Evolutionary conservation across 2,329 filamentous ascomycete genomes (phyloP).

Genomic region (Fusarium mundagurra): DNA sequence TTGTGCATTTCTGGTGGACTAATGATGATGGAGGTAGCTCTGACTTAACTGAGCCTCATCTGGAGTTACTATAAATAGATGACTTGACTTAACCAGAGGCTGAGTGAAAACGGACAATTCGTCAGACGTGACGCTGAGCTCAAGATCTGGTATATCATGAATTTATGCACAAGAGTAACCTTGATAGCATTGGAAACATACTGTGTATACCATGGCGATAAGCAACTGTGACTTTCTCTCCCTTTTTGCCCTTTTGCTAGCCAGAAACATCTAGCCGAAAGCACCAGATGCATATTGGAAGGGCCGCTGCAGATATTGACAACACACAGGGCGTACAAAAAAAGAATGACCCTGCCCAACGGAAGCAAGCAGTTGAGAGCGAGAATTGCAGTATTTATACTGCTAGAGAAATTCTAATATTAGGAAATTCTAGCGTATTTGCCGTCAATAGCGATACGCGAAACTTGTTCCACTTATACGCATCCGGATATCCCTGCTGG

Average conservation of each 20-base stretch:
- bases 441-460: not conserved
- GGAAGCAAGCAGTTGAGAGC: not conserved
- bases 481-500: not conserved
- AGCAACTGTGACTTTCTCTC: not conserved
- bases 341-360: rapidly evolving
- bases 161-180: not conserved
- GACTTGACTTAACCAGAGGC: not conserved
- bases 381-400: not conserved
- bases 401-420: not conserved
- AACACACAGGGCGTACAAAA: rapidly evolving
- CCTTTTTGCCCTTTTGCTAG: not conserved
- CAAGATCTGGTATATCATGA: not conserved
- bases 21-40: not conserved
- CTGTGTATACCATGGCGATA: not conserved
- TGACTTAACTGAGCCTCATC: not conserved
- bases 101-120: not conserved
- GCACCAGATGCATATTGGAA: not conserved
- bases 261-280: not conserved
- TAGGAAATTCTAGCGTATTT: not conserved
- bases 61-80: not conserved
- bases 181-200: not conserved
- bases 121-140: not conserved
- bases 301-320: not conserved
- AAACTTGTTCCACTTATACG: not conserved
- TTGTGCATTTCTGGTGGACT: not conserved